Percentiles rank a stretch among this genome's conserved stretches.
Evolutionary conservation across 352 stramenopile species (phyloP).

Genomic region (Globisporangium spinosum): DNA sequence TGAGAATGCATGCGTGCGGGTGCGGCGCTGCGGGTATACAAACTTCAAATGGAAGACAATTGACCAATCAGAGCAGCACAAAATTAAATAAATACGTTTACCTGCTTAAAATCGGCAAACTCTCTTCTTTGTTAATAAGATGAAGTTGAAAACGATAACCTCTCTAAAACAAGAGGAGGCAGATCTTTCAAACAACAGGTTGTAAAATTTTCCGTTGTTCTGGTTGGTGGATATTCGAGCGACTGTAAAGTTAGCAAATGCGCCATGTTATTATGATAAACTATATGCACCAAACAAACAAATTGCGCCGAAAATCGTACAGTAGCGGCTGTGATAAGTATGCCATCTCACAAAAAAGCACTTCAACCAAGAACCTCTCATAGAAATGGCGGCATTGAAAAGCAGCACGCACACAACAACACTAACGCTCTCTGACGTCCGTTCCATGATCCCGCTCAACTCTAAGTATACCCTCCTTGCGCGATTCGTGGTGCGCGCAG

Average conservation of each 20-base stretch:
- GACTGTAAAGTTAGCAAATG: not conserved
- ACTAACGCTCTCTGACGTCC: not conserved
- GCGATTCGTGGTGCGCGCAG: not conserved
- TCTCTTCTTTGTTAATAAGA: not conserved
- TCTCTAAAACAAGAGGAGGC: not conserved
- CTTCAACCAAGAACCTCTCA: no score
- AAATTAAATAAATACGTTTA: constrained; percentile 5
- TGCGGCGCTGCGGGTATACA: constrained; percentile 5
- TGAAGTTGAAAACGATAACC: not conserved
- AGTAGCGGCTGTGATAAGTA: no score
- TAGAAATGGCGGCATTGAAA: no score
- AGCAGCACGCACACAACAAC: no score
- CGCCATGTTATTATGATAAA: no score
- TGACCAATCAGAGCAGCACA: constrained; percentile 10
- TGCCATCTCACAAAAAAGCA: no score
- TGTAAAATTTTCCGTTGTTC: not conserved
- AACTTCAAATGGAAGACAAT: not conserved
- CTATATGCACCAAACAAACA: not conserved
- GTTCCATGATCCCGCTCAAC: not conserved
- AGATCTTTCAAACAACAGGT: not conserved
- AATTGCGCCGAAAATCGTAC: not conserved
- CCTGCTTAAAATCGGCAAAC: not conserved
- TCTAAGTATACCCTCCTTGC: not conserved
- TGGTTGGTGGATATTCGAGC: not conserved
- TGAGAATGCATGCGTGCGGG: constrained; percentile 1